Base-by-base conservation (phyloP, 164 flowering plant genomes). In the Umbilicus rupestris region DNA sequence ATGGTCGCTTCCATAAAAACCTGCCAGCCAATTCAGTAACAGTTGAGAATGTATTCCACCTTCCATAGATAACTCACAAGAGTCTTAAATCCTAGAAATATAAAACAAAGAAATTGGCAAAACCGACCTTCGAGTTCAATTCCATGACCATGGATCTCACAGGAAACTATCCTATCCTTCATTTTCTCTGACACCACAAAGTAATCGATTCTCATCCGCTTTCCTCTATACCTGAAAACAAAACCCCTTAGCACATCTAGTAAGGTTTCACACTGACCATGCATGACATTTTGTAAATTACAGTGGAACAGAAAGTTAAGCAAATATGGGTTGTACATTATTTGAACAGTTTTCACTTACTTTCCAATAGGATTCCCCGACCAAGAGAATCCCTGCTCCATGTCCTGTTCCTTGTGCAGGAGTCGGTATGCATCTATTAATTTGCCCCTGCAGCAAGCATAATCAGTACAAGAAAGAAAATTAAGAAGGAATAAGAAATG, bases 131-230 rank as follows among this genome's bases (percentile, higher is more conserved):
- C 73, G 69, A 93, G 69, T 71, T 93, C 98, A 71, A 90, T 87
- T 62, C 98, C 98, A 14, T 76, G 82, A 16, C 97, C 98, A 71
- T 86, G 96, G 76, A 90, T 90, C 75, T 85, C 82, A 79, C 98
- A 93, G 57, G 87, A 60, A 73, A 80, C 73, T 67, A 93, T 87
- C 75, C 85, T 80, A 39, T 90, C 88, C 71, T 84, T 84, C 57
- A 90, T 73, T 66, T 78, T 73, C 72, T 90, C 92, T 10, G 96
- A 83, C 62, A 86, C 88, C 45, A 86, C 7, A 58, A 93, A 89
- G 69, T 93, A 93, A 72, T 93, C 98, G 70, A 93, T 93, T 68
- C 98, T 83, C 98, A 93, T 93, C 74, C 96, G 80, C 80, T 89
- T 93, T 35, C 97, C 98, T 62, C 97, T 81, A 66, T 93, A 85